Conservation (phyloP, 2,329 filamentous ascomycete species). For the Penicillium italicum region DNA sequence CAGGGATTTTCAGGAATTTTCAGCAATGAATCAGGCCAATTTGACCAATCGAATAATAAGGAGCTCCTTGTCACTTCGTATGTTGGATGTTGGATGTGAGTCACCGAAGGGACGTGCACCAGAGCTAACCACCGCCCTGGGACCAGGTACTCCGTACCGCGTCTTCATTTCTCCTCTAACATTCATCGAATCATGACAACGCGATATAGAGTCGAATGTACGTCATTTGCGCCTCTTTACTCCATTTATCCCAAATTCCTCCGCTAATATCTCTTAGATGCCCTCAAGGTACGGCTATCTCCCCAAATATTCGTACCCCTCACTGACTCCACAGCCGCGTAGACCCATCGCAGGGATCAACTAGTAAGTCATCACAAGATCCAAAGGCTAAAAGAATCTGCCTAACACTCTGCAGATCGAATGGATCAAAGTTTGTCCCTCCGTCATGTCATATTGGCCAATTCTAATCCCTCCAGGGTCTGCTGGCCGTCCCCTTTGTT, state of each 20-base stretch:
- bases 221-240: conserved; percentile 32
- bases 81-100: neutral
- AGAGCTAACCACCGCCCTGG: neutral
- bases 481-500: conserved; percentile 92
- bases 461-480: conserved; percentile 47
- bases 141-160: no score
- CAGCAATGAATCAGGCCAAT: neutral
- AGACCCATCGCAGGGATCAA: conserved; percentile 88
- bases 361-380: conserved; percentile 53
- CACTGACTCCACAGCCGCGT: conserved; percentile 34
- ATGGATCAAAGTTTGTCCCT: conserved; percentile 75
- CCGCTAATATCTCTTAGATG: conserved; percentile 47
- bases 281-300: conserved; percentile 54
- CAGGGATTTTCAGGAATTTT: no score
- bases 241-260: neutral
- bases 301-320: neutral
- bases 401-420: conserved; percentile 53
- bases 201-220: conserved; percentile 65
- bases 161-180: neutral
- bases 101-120: conserved; percentile 5
- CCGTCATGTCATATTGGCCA: neutral
- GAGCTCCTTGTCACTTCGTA: no score
- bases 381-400: neutral
- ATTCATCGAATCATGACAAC: conserved; percentile 42
- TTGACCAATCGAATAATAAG: neutral